phyloP scores from a whole-genome alignment of 2,329 filamentous ascomycete genomes.

The Xylariaceae sp. region DNA sequence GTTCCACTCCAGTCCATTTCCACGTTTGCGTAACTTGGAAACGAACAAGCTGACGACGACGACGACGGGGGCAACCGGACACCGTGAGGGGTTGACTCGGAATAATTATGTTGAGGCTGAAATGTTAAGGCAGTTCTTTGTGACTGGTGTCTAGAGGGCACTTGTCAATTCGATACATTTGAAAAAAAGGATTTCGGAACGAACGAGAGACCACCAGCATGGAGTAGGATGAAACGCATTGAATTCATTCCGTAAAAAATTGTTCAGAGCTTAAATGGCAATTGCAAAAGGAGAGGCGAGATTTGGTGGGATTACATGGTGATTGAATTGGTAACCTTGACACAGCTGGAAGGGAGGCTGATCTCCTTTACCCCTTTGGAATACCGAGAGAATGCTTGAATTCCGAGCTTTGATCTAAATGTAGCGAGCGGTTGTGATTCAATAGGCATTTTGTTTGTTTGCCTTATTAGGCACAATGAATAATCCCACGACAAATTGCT shows the following conservation, averaged over 20 bases:
- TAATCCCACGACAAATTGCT: no score
- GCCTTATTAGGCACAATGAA: not conserved
- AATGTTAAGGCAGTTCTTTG: not conserved
- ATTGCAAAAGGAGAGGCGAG: no score
- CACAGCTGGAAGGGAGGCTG: no score
- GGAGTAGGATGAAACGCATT: no score
- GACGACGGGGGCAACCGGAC: no score
- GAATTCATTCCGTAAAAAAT: no score
- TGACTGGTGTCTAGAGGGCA: constrained; percentile 1
- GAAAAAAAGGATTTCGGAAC: not conserved
- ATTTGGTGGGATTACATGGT: no score
- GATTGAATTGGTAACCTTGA: no score
- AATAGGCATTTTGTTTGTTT: not conserved
- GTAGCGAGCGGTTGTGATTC: not conserved
- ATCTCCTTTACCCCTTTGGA: no score
- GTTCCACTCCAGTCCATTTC: constrained; percentile 3
- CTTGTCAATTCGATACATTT: not conserved
- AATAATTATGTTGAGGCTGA: not conserved
- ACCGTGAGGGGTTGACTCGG: not conserved
- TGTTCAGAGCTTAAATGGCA: no score
- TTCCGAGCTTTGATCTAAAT: not conserved
- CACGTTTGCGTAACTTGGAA: not conserved
- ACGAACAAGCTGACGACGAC: not conserved
- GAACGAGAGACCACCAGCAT: not conserved
- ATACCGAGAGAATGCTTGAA: no score